Evolutionary conservation across 345 rosid species (phyloP).

Genomic region (Populus simonii): DNA sequence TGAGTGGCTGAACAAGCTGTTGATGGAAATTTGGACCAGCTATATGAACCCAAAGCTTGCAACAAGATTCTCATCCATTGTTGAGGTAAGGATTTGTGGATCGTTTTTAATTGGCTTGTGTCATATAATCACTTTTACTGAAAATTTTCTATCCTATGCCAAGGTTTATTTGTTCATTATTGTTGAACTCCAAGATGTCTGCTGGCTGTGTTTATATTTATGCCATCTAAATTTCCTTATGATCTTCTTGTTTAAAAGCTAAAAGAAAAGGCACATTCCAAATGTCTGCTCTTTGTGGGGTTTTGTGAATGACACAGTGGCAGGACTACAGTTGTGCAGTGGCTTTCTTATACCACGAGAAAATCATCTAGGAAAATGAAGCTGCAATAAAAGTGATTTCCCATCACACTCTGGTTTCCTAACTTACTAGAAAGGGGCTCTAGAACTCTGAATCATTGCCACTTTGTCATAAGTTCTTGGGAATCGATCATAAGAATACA

Average conservation of each 20-base stretch:
- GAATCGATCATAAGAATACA: background rate
- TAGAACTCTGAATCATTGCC: background rate
- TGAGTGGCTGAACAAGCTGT: conserved; percentile 89
- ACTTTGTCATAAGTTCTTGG: background rate
- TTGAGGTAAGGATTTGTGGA: conserved; percentile 57
- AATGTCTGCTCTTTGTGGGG: background rate
- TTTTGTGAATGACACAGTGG: background rate
- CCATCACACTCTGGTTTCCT: background rate
- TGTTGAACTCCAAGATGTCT: background rate
- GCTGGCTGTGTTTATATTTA: background rate
- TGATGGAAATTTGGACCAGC: conserved; percentile 76
- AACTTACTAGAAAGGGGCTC: background rate
- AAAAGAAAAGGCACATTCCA: background rate
- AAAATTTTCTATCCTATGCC: background rate
- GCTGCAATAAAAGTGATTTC: background rate
- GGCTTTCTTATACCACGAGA: background rate
- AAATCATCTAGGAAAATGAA: background rate
- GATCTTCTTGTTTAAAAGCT: background rate
- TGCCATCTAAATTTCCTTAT: background rate
- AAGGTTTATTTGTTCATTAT: background rate
- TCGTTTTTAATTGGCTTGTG: background rate
- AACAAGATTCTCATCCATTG: conserved; percentile 60
- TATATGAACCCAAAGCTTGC: conserved; percentile 69
- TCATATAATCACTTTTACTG: background rate
- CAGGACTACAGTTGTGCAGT: background rate